Evolutionary conservation across 2,329 filamentous ascomycete genomes (phyloP).

Genomic region (Coniella vitis): DNA sequence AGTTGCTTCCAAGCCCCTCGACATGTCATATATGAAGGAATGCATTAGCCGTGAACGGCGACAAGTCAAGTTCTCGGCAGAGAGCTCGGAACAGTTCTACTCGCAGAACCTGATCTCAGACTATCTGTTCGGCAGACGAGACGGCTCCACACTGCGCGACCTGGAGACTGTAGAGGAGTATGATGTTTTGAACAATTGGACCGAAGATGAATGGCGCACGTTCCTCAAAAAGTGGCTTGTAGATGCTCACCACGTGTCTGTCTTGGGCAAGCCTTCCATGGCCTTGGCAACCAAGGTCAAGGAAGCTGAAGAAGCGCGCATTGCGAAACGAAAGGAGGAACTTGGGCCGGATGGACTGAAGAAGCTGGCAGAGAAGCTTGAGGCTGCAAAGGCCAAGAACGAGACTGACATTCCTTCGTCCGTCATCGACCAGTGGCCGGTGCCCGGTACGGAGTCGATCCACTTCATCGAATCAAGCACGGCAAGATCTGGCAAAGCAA

Average conservation of each 20-base stretch:
- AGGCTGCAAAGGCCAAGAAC: conserved; percentile 80
- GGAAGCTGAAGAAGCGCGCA: conserved; percentile 67
- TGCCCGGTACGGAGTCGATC: conserved; percentile 83
- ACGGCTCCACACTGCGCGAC: conserved; percentile 67
- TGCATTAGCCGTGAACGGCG: conserved; percentile 77
- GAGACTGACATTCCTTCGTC: conserved; percentile 77
- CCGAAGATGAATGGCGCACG: conserved; percentile 72
- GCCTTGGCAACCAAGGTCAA: conserved; percentile 77
- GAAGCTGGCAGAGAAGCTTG: conserved; percentile 66
- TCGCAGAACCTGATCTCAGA: conserved; percentile 83
- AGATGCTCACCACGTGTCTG: conserved; percentile 78
- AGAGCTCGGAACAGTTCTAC: conserved; percentile 75
- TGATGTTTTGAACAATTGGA: conserved; percentile 71
- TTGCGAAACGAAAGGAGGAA: conserved; percentile 70
- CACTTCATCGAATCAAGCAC: conserved; percentile 88
- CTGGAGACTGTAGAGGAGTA: conserved; percentile 52
- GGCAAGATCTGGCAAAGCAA: conserved; percentile 73
- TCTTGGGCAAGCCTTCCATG: conserved; percentile 80
- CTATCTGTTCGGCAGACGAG: conserved; percentile 80
- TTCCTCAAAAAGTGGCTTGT: conserved; percentile 81
- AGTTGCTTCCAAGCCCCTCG: conserved; percentile 70
- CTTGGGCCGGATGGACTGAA: conserved; percentile 79
- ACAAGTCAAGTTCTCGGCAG: conserved; percentile 75
- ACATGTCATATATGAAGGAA: conserved; percentile 85
- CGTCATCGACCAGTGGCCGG: conserved; percentile 72